Conservation (phyloP, 106 monocot genomes). For the Hemerocallis citrina region DNA sequence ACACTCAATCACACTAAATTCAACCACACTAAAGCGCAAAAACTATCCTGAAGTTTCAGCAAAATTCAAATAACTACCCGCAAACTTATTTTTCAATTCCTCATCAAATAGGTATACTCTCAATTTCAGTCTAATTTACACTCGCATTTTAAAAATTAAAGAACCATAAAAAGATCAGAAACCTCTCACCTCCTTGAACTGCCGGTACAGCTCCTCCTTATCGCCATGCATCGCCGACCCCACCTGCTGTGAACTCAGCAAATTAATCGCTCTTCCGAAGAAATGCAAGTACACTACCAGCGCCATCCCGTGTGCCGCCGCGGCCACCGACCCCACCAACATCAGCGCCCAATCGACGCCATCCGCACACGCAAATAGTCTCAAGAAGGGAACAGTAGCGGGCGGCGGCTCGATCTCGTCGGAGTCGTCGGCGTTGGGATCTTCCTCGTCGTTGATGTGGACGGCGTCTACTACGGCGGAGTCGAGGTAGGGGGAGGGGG, state of each 20-base stretch:
- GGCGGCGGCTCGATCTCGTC: conserved; percentile 84
- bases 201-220: conserved; percentile 35
- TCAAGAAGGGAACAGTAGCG: conserved; percentile 86
- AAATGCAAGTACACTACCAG: conserved; percentile 85
- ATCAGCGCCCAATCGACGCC: conserved; percentile 89
- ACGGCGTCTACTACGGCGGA: conserved; percentile 23
- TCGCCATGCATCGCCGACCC: conserved; percentile 7
- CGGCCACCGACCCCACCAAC: conserved; percentile 67
- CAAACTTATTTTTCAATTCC: too few species aligned
- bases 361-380: conserved; percentile 86
- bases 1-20: too few species aligned
- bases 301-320: conserved; percentile 88
- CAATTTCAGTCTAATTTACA: too few species aligned
- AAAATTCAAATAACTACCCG: too few species aligned
- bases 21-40: too few species aligned
- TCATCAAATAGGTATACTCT: too few species aligned
- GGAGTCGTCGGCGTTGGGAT: conserved; percentile 37
- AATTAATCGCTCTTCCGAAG: conserved; percentile 72
- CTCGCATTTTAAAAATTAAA: too few species aligned
- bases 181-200: conserved; percentile 88
- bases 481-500: conserved; percentile 87
- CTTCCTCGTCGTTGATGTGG: conserved; percentile 35
- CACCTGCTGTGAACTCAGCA: conserved; percentile 28
- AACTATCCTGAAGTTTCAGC: too few species aligned
- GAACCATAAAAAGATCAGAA: too few species aligned